These are phyloP conservation scores for Striga asiatica DNA, from an alignment of 257 asterid genomes.

Conservation along the genomic window DNA sequence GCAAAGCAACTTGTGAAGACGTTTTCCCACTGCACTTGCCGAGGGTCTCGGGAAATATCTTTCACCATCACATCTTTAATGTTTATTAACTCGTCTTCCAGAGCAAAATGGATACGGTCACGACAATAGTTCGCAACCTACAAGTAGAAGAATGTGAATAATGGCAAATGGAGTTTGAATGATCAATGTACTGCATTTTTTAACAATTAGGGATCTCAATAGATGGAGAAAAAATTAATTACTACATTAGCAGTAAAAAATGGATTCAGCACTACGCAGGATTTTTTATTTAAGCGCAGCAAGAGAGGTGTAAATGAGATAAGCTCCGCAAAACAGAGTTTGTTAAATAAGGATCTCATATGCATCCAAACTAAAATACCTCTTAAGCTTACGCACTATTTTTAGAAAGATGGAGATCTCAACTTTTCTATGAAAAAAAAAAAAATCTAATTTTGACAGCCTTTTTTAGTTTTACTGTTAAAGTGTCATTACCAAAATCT, in stretches of 20 bases:
- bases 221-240: background rate
- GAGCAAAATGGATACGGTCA: conserved; percentile 56
- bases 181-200: background rate
- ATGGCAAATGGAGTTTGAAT: too few species aligned
- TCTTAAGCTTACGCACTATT: background rate
- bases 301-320: background rate
- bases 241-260: background rate
- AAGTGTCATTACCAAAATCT: background rate
- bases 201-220: background rate
- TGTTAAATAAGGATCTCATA: background rate
- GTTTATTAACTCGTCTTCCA: conserved; percentile 42
- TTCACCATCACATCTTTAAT: conserved; percentile 24
- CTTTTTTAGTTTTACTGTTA: too few species aligned
- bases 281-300: too few species aligned
- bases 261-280: too few species aligned
- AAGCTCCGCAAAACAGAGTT: background rate
- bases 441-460: background rate
- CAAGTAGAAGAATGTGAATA: conserved; percentile 9
- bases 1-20: conserved; percentile 55
- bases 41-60: conserved; percentile 32
- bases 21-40: conserved; percentile 56
- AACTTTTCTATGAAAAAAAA: background rate
- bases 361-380: background rate
- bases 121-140: conserved; percentile 79
- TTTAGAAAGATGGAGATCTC: background rate